Evolutionary conservation across 1,284 basidiomycete genomes (phyloP), one percentile per base, ranked within the genome.

Genomic region (Tylopilus sp.): DNA sequence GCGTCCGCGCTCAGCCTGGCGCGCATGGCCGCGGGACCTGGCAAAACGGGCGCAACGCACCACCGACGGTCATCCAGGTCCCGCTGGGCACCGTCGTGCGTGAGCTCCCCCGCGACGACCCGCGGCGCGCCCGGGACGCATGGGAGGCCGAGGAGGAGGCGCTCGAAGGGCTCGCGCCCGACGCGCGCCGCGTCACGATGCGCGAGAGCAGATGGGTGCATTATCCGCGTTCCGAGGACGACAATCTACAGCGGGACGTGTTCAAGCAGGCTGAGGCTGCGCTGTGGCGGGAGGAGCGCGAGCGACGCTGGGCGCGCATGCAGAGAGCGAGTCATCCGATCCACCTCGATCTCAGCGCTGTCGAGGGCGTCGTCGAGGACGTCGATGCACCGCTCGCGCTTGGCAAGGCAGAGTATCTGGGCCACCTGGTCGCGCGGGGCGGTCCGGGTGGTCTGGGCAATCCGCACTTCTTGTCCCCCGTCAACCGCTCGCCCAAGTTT

Each of bases 371-470:
- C 3, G 72, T 74, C 47, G 51, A 74, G 34, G 70, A 77, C 12
- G 73, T 74, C 2, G 73, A 88, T 52, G 80, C 82, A 0, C 83
- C 88, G 0, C 74, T 94, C 1, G 82, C 87, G 4, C 72, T 80
- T 4, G 83, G 85, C 24, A 77, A 77, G 34, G 71, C 73, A 9
- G 79, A 80, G 45, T 71, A 77, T 18, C 70, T 84, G 0, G 87
- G 87, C 0, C 78, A 90, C 46, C 71, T 94, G 10, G 68, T 96
- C 35, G 84, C 88, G 0, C 64, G 78, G 3, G 96, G 96, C 2
- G 96, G 96, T 0, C 57, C 67, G 2, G 92, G 93, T 1, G 96
- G 96, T 0, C 66, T 88, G 12, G 96, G 96, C 7, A 99, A 99
- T 62, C 89, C 93, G 0, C 83, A 88, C 59, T 97, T 95, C 59